A percentile compares a stretch with the other conserved stretches of the same genome.
Conservation (phyloP, 1,284 basidiomycete genomes). For the Cutaneotrichosporon cavernicola region DNA sequence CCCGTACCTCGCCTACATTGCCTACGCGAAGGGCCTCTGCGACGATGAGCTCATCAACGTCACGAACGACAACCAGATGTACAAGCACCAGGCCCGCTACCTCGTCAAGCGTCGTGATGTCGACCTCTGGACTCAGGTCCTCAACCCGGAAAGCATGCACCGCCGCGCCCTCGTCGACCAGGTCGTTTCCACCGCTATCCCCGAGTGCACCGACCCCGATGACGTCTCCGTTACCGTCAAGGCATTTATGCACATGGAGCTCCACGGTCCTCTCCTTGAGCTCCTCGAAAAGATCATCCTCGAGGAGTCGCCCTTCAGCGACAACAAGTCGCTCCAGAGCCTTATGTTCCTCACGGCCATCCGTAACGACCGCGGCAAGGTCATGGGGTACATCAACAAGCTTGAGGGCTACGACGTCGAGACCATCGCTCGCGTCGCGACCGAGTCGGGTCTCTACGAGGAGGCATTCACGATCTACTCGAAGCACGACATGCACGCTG, state of each 20-base stretch:
- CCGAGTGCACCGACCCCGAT: slow-evolving; percentile 96
- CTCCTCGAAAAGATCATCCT: slow-evolving; percentile 98
- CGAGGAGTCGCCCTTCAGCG: slow-evolving; percentile 94
- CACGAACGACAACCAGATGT: slow-evolving; percentile 99
- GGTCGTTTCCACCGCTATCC: slow-evolving; percentile 89
- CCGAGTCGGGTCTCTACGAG: slow-evolving; percentile 92
- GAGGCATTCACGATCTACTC: slow-evolving; percentile 96
- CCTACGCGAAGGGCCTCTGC: slow-evolving; percentile 98
- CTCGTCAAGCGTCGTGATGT: slow-evolving; percentile 93
- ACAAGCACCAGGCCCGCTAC: slow-evolving; percentile 99
- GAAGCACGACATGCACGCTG: slow-evolving; percentile 88
- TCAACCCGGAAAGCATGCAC: slow-evolving; percentile 84
- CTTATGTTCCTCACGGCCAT: slow-evolving; percentile 93
- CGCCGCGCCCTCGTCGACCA: slow-evolving; percentile 95
- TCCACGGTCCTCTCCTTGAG: slow-evolving; percentile 96
- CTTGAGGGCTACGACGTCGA: slow-evolving; percentile 90
- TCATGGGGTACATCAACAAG: slow-evolving; percentile 97
- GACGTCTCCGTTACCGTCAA: slow-evolving; percentile 99
- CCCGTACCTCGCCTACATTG: slow-evolving; percentile 98
- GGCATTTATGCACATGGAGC: slow-evolving; percentile 94
- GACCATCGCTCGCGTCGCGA: slow-evolving; percentile 96
- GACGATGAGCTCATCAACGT: slow-evolving; percentile 96
- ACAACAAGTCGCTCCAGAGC: slow-evolving; percentile 95
- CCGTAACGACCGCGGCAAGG: slow-evolving; percentile 97
- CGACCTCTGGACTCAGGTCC: slow-evolving; percentile 96